Evolutionary conservation across 805 yeast genomes (phyloP), one percentile per base, ranked within the genome.

Genomic region (Millerago galiae): DNA sequence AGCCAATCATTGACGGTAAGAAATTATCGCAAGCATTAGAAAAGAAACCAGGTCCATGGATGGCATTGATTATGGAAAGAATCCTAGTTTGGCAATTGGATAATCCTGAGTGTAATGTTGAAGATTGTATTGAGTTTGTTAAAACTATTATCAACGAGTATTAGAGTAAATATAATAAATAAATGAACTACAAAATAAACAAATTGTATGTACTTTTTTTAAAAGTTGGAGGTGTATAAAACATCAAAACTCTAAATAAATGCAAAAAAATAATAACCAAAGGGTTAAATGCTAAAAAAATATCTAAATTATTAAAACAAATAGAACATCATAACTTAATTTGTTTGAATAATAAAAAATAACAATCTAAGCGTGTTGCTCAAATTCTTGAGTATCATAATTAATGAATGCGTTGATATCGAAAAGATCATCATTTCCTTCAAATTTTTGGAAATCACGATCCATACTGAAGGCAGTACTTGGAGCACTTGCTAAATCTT

Each of bases 31-130:
- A 66, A 34, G 60, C 67, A 16, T 60, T 84, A 25, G 63, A 70
- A 17, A 66, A 68, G 42, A 83, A 82, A 55, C 86, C 91, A 0
- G 99, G 99, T 0, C 89, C 90, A 6, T 89, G 97, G 96, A 70
- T 91, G 73, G 69, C 76, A 8, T 62, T 61, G 8, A 62, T 80
- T 8, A 72, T 77, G 45, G 76, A 77, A 7, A 61, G 71, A 35
- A 70, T 85, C 6, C 59, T 87, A 27, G 61, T 70, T 15, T 85
- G 90, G 89, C 96, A 90, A 63, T 65, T 90, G 42, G 89, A 82
- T 49, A 61, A 88, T 53, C 95, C 95, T 1, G 56, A 53, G 0
- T 71, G 70, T 8, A 58, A 70, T 0, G 67, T 64, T 38, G 77
- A 72, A 2, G 83, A 83, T 21, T 73, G 88, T 56, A 46, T 81